phyloP scores from a whole-genome alignment of 306 rosid species.

The Cucurbita moschata region DNA sequence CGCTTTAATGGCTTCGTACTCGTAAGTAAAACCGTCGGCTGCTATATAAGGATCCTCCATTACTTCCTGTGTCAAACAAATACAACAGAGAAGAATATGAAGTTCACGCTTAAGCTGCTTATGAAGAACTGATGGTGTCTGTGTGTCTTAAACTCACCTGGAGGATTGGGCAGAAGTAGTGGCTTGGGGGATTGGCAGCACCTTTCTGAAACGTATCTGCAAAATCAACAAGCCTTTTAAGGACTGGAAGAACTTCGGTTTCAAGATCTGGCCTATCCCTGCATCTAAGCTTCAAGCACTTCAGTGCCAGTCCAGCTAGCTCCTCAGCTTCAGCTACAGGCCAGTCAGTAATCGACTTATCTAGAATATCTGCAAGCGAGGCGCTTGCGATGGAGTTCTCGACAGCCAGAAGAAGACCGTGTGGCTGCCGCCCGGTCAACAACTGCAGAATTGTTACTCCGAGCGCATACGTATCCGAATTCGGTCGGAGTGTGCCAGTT shows the following conservation, averaged over 20 bases:
- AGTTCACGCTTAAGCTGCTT: not conserved
- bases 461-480: conserved; percentile 82
- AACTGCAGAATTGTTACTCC: conserved; percentile 68
- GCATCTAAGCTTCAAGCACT: conserved; percentile 70
- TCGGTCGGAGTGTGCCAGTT: conserved; percentile 81
- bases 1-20: conserved; percentile 73
- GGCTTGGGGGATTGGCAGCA: conserved; percentile 37
- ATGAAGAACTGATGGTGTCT: not conserved
- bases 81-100: not conserved
- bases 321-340: conserved; percentile 61
- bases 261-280: conserved; percentile 95
- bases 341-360: conserved; percentile 69
- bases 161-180: conserved; percentile 86
- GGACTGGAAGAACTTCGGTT: conserved; percentile 71
- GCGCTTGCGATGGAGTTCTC: conserved; percentile 58
- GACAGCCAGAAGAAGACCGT: conserved; percentile 32
- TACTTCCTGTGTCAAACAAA: conserved; percentile 39
- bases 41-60: conserved; percentile 84
- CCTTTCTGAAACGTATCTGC: conserved; percentile 35
- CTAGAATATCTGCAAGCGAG: conserved; percentile 40
- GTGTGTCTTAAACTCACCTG: conserved; percentile 37
- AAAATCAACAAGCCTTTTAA: conserved; percentile 36
- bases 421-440: conserved; percentile 55
- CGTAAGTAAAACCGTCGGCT: conserved; percentile 80
- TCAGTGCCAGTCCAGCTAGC: conserved; percentile 49